Evolutionary conservation across 495 filamentous ascomycete species (phyloP), one percentile per base, ranked within the genome.

Genomic region (Daldinia grandis): DNA sequence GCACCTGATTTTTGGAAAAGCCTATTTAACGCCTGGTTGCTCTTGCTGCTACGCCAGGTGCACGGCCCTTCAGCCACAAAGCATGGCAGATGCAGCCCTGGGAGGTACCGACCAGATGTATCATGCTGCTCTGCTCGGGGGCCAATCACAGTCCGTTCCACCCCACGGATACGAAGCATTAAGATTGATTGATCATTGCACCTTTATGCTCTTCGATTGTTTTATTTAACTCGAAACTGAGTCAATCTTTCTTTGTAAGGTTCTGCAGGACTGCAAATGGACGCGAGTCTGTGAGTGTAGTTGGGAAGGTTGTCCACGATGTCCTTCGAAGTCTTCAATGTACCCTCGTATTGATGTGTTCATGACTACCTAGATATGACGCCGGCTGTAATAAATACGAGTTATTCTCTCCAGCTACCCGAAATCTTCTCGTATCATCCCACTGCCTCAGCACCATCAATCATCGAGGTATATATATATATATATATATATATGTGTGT

Each of bases 91-190:
- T 57, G 54, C 27, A 57, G 28, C 19, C 17, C 54, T 57, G 19
- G 19, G n/a, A 19, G 19, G 33, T 38, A 57, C 54, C 1, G 4
- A 21, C 19, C 14, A 30, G 5, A 53, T 28, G 49, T 53, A 53
- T 14, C 47, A 3, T 24, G 25, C 40, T 37, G 9, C 4, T 4
- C 17, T 38, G 28, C 6, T 21, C 17, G 12, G 19, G 35, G 25
- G n/a, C 68, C 68, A 71, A 71, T 71, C 68, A 71, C 27, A 47
- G 7, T 19, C 12, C 28, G 14, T 17, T 25, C 6, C 24, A 58
- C 68, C 50, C 62, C 68, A 71, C 68, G 68, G 51, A 66, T 30
- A 27, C 62, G 63, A 71, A 65, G 42, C 51, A 66, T 33, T 56
- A 61, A 71, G 31, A 66, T 71, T 62, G 58, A 66, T 71, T 57